Base-by-base conservation (phyloP, 2,329 filamentous ascomycete species). In the Epichloe glyceriae region DNA sequence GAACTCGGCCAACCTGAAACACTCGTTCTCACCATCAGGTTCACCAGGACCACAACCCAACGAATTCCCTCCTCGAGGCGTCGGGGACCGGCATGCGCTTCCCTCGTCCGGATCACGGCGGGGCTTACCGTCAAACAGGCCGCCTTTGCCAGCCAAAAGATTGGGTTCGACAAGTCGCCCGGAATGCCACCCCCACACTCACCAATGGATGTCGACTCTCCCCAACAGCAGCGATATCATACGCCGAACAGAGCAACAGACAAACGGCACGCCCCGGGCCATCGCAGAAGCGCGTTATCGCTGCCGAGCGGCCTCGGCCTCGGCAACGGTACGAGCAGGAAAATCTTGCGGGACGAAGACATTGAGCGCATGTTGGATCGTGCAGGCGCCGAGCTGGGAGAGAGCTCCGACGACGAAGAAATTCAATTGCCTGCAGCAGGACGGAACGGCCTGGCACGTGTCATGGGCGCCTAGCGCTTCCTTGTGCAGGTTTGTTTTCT, bases 1-100 rank as follows among this genome's bases (percentile, higher is more conserved):
- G 15, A 86, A 87, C 64, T 84, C 83, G 43, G 73, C 77, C 41
- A 81, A 79, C 53, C 66, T 83, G 58, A 79, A 79, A 55, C 76
- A 78, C 53, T 62, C 67, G 10, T 80, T 80, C 52, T 72, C 76
- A 0, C 67, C 70, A 0, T 61, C 67, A 0, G 63, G 63, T 11
- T 70, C 70, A 2, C 61, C 70, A 15, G 65, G 58, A 3, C 61
- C 62, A 2, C 58, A 59, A 19, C 15, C 52, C 6, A 30, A 22
- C 17, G 45, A n/a, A 8, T 53, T 47, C 1, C 50, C 54, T 10
- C 48, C 52, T 14, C 58, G 56, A 30, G 55, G 53, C 17, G 40
- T 55, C 34, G 54, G 52, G n/a, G 52, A 44, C 45, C 56, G 67
- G 50, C 62, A 68, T 58, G 57, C 65, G 33, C 62, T 80, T 14